Percentiles rank a stretch among this genome's conserved stretches.
These are phyloP conservation scores for Chytriomyces hyalinus DNA, from an alignment of 192 early-diverging fungal species.

Conservation along the genomic window DNA sequence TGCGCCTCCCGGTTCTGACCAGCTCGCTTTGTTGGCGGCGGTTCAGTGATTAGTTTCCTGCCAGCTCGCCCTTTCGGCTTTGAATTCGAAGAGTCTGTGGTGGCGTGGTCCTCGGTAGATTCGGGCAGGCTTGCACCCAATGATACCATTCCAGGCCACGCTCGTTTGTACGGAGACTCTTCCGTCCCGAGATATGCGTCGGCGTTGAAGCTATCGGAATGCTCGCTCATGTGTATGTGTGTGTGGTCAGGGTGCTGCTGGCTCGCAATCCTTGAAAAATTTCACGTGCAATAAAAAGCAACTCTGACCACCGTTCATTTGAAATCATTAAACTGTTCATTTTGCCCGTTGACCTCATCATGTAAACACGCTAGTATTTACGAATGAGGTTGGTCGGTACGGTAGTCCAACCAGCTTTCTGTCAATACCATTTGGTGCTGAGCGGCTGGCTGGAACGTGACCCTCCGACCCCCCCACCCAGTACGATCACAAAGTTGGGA, in stretches of 20 bases:
- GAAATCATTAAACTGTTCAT: neutral
- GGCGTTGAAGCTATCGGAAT: neutral
- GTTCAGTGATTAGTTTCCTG: neutral
- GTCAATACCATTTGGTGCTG: neutral
- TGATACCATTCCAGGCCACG: neutral
- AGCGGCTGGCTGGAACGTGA: neutral
- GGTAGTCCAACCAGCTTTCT: neutral
- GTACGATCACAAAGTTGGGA: neutral
- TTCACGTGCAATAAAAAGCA: neutral
- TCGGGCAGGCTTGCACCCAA: neutral
- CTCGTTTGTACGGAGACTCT: neutral
- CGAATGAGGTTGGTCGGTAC: neutral
- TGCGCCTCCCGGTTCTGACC: neutral
- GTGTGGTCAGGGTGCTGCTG: neutral
- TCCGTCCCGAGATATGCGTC: neutral
- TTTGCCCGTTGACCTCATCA: no score
- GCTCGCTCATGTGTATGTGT: neutral
- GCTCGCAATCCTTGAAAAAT: neutral
- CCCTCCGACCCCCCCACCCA: neutral
- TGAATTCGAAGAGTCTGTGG: neutral
- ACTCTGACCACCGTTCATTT: neutral
- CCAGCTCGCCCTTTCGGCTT: slow-evolving; percentile 5
- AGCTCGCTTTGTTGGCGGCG: neutral
- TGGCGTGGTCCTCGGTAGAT: neutral
- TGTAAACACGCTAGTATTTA: neutral